A percentile compares a stretch with the other conserved stretches of the same genome.
These are phyloP conservation scores for Trichoderma virens DNA, from an alignment of 495 filamentous ascomycete species.

Conservation along the genomic window DNA sequence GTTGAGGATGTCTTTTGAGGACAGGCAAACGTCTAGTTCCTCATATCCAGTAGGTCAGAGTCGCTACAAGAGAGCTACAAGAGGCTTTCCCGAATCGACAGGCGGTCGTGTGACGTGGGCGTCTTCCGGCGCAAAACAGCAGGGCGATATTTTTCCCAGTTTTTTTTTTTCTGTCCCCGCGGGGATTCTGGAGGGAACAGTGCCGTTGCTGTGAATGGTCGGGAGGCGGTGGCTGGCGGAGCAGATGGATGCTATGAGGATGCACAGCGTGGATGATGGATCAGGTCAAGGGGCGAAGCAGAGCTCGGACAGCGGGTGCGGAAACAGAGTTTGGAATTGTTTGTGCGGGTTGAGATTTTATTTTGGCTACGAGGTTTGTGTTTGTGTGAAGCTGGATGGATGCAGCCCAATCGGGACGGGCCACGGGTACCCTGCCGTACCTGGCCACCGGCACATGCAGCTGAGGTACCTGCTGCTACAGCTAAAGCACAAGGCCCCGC, in stretches of 20 bases:
- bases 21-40: background rate
- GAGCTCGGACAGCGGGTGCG: background rate
- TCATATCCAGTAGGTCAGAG: background rate
- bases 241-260: background rate
- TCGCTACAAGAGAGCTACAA: background rate
- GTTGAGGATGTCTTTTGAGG: background rate
- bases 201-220: background rate
- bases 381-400: constrained; percentile 6
- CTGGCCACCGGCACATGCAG: background rate
- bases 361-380: background rate
- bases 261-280: background rate
- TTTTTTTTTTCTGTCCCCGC: background rate
- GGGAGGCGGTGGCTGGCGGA: background rate
- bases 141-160: background rate
- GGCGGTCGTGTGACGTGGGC: background rate
- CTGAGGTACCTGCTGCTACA: background rate
- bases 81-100: background rate
- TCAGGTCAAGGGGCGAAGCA: no score
- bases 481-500: no score
- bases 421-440: background rate
- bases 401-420: constrained; percentile 2
- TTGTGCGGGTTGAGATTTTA: background rate
- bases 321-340: background rate
- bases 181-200: no score
- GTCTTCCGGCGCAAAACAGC: background rate